Base-by-base conservation (phyloP, 306 rosid species). In the Cucumis melo region DNA sequence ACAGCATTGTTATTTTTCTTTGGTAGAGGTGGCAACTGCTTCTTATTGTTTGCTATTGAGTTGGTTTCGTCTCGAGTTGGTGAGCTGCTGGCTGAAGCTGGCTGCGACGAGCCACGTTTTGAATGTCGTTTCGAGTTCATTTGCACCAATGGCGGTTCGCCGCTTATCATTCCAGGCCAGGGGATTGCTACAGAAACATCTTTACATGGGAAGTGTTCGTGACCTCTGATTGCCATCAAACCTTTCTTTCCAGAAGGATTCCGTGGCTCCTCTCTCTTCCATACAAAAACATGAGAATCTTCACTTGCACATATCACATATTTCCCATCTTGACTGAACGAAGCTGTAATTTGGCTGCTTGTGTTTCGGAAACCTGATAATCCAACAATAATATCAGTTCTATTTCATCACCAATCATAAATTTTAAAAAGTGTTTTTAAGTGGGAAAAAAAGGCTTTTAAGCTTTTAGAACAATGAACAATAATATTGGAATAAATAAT, bases 141-240 rank as follows among this genome's bases (percentile, higher is more conserved):
- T 29, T 78, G 62, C 21, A 63, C 1, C 38, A 74, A 7, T 13
- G 91, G 91, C 16, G 92, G 92, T 46, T 90, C 91, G 2, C 97
- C 92, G 41, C 61, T 89, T 4, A 90, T 65, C 64, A 83, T 80
- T 36, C 85, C 87, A 6, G 94, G 91, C 98, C 98, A 94, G 21
- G 91, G 82, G 62, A 87, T 75, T 74, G 98, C 97, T 13, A 83
- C 88, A 1, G 98, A 88, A 51, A 94, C 97, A 77, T 94, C 98
- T 82, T 82, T 90, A 51, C 96, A 91, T 42, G 79, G 91, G 64
- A 94, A 94, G 7, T 87, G 86, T 58, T 94, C 97, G 8, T 88
- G 85, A 46, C 87, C 76, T 68, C 78, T 73, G 7, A 83, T 78
- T 10, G 77, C 62, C 9, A 77, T 7, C 12, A 86, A 9, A 10